These are phyloP conservation scores for Mortierella sp. DNA, from an alignment of 371 early-diverging fungal genomes.

Conservation along the genomic window DNA sequence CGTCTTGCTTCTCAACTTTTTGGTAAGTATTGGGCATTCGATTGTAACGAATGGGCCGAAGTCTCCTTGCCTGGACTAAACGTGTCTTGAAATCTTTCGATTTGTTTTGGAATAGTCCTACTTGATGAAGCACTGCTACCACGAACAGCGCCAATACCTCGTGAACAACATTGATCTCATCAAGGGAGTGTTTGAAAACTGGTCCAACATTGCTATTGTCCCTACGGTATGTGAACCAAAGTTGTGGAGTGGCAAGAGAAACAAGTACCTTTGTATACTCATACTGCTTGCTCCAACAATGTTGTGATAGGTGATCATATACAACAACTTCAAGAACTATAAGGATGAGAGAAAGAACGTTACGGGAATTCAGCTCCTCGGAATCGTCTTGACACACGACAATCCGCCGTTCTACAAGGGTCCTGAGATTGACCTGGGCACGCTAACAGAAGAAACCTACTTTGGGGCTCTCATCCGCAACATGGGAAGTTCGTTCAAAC, in stretches of 20 bases:
- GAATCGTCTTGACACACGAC: conserved; percentile 62
- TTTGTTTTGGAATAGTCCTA: conserved; percentile 52
- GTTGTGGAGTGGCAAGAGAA: no score
- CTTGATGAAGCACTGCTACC: conserved; percentile 61
- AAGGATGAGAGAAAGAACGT: conserved; percentile 52
- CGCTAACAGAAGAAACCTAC: conserved; percentile 57
- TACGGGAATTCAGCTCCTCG: conserved; percentile 64
- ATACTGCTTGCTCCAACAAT: no score
- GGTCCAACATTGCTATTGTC: conserved; percentile 61
- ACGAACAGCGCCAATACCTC: conserved; percentile 56
- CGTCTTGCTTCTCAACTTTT: conserved; percentile 50
- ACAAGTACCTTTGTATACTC: no score
- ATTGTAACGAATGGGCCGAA: no score
- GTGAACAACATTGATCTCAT: conserved; percentile 67
- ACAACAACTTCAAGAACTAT: conserved; percentile 53
- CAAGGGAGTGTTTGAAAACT: conserved; percentile 68
- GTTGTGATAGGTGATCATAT: conserved; percentile 57
- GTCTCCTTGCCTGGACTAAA: no score
- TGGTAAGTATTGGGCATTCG: conserved; percentile 42
- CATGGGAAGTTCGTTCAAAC: conserved; percentile 52
- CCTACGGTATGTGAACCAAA: conserved; percentile 70
- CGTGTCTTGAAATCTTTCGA: no score
- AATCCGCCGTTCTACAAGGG: conserved; percentile 59
- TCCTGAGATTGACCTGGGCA: conserved; percentile 55
- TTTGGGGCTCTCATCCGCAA: conserved; percentile 56